Conservation (phyloP, 352 stramenopile species). For the Phytophthora foliorum region DNA sequence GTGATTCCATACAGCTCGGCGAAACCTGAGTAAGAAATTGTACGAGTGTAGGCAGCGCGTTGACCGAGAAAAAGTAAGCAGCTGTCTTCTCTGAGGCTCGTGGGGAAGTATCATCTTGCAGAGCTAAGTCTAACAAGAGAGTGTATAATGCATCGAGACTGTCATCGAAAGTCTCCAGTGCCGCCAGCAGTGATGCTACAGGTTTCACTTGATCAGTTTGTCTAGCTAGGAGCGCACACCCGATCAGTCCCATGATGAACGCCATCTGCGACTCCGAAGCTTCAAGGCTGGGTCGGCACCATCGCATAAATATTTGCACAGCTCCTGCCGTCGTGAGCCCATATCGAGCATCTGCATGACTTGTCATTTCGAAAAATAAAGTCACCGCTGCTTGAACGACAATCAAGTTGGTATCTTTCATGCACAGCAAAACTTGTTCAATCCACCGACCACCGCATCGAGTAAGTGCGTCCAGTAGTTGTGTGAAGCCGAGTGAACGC, state of each 20-base stretch:
- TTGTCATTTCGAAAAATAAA: constrained; percentile 72
- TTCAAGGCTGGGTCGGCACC: constrained; percentile 42
- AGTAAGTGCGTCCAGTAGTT: constrained; percentile 67
- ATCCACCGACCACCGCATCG: constrained; percentile 60
- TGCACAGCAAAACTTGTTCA: constrained; percentile 54
- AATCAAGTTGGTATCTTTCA: constrained; percentile 40
- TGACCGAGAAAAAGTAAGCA: constrained; percentile 48
- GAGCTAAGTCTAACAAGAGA: constrained; percentile 56
- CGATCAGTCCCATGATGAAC: constrained; percentile 64
- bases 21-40: constrained; percentile 60
- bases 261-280: constrained; percentile 40
- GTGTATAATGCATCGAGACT: constrained; percentile 59
- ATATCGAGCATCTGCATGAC: constrained; percentile 56
- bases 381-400: constrained; percentile 54
- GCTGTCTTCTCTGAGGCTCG: constrained; percentile 42
- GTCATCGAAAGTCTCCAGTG: constrained; percentile 39
- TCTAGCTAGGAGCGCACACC: constrained; percentile 56
- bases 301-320: constrained; percentile 54
- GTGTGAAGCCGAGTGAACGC: constrained; percentile 58
- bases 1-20: constrained; percentile 64
- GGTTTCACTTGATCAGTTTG: constrained; percentile 42
- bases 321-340: constrained; percentile 75
- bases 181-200: constrained; percentile 33
- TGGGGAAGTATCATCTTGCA: constrained; percentile 24
- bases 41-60: constrained; percentile 60